Base-by-base conservation (phyloP, 768 basidiomycete species). In the Serendipita sp. region DNA sequence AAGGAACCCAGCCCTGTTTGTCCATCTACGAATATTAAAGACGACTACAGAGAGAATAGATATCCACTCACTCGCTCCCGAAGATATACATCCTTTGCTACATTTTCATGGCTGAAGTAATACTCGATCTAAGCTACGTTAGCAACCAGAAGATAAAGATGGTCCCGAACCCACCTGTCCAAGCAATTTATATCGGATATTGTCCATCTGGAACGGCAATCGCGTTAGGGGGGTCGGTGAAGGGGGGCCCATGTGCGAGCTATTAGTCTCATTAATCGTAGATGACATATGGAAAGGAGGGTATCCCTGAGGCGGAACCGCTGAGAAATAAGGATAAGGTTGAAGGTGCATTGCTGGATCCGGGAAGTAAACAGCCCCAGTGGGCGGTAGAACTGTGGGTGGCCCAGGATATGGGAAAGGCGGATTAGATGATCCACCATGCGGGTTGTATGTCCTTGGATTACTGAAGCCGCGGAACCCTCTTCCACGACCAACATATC, bases 101-200 rank as follows among this genome's bases (percentile, higher is more conserved):
- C 79, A 72, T 95, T 96, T 72, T 96, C 86, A 65, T 86, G 78
- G 69, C 91, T 90, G 69, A 97, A 78, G 76, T 95, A 97, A 73
- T 92, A 96, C 74, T 95, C 94, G 63, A 95, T 75, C 73, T 95
- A 81, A 74, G 70, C 93, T 90, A 32, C 7, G 48, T 32, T n/a
- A 51, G 48, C n/a, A 18, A 51, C 30, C n/a, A n/a, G 30, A 51
- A 8, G 11, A 89, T 66, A 41, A 41, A 13, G 41, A 1, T 41
- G 41, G 7, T 13, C 5, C 13, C 13, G 53, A 30, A 10, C 16
- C 30, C 54, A 60, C 56, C 54, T 45, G 65, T 44, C 53, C 53
- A 54, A 24, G 45, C 15, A 56, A 13, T 4, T 18, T 35, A 47
- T 58, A 41, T 35, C 41, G 16, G 7, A 54, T 41, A n/a, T 58